These are phyloP conservation scores for Nicotiana noctiflora DNA, from an alignment of 257 asterid genomes.

Conservation along the genomic window DNA sequence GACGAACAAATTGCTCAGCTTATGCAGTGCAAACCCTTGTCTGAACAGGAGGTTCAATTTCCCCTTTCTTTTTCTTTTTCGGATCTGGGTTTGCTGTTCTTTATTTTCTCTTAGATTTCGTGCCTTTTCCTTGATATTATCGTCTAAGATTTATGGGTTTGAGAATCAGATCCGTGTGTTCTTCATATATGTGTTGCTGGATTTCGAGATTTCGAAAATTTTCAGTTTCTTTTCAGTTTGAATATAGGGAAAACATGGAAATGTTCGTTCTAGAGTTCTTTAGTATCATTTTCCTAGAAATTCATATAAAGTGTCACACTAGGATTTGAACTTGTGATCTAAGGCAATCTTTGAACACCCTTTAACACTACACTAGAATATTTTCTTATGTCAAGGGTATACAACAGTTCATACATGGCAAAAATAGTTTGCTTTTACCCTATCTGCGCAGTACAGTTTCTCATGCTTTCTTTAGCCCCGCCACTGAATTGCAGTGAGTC, in stretches of 20 bases:
- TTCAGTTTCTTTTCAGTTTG: not conserved
- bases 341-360: no score
- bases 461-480: no score
- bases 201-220: not conserved
- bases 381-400: no score
- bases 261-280: not conserved
- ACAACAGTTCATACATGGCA: no score
- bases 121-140: not conserved
- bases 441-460: no score
- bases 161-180: not conserved
- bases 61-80: not conserved
- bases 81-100: not conserved
- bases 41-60: constrained; percentile 56
- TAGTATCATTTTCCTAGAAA: not conserved
- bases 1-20: constrained; percentile 74
- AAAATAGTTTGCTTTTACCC: no score
- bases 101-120: not conserved
- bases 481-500: not conserved
- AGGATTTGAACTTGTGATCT: no score
- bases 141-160: not conserved
- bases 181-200: not conserved
- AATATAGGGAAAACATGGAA: not conserved
- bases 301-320: no score
- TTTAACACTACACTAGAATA: no score
- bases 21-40: constrained; percentile 81